Base-by-base conservation (phyloP, 768 basidiomycete genomes). In the Solioccasus polychromus region DNA sequence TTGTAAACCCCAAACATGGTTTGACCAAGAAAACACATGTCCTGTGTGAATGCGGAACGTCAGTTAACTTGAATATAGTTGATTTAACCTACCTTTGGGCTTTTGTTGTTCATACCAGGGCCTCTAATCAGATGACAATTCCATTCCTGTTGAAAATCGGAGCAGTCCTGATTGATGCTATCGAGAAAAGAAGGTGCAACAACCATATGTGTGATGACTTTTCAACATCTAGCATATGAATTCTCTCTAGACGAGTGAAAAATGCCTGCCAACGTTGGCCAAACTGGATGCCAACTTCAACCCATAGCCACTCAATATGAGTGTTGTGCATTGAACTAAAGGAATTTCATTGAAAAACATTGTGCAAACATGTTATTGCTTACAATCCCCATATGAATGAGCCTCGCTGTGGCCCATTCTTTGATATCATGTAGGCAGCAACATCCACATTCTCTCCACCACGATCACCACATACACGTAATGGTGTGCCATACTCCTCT, bases 131-230 rank as follows among this genome's bases (percentile, higher is more conserved):
- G 66, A 35, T 75, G 69, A 2, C 51, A 30, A 42, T 77, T 77
- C 74, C 74, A 76, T 8, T 67, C 48, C 2, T 47, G 2, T 15
- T 53, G 49, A 46, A 75, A 75, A 3, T 32, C 19, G 0, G 46
- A 2, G 38, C 71, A 74, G 35, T 74, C 73, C 0, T 46, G 11
- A 25, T 74, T 71, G 34, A 78, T 67, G 0, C 20, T 23, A 7
- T 60, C 51, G 0, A 77, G 61, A 47, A 76, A 0, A 77, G 60
- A 14, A 22, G 17, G 26, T 76, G 73, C 1, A 77, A 50, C 0
- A 77, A 55, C 76, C 76, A 77, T 0, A 73, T 49, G 47, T 77
- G 74, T 15, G 41, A 10, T 0, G 61, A 48, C n/a, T 73, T 60
- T 1, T 52, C 42, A 0, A 48, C 35, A 37, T 76, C 59, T 0